Base-by-base conservation (phyloP, 768 basidiomycete genomes). In the Exidia glandulosa region DNA sequence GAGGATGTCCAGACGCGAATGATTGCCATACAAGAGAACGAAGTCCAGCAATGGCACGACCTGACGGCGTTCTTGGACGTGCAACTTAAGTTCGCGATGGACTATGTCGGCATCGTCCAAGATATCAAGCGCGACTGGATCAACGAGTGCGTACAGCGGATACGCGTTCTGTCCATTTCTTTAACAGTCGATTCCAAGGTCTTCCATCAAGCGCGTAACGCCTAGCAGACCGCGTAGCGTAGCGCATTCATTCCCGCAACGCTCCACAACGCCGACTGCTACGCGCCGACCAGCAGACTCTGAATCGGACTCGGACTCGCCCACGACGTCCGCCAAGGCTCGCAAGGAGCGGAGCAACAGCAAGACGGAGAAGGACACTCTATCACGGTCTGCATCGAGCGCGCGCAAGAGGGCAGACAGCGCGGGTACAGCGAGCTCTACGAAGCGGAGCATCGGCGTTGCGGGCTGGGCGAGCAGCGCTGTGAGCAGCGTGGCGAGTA, bases 1-100 rank as follows among this genome's bases (percentile, higher is more conserved):
- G 88, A 93, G 67, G 90, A 94, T 63, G 81, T 94, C 1, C 86
- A 84, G n/a, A 79, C 79, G 2, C 82, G 88, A 36, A 90, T 94
- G 79, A 80, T 82, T 56, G 79, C 77, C 0, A 87, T 96, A 55
- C 88, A 91, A 67, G 86, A 90, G 63, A 84, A 85, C 57, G 92
- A 95, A 67, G 75, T 81, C 30, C 73, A 76, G 31, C 88, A 92
- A 64, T 74, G 88, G 4, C 81, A 80, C 33, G 90, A 88, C 41
- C 75, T 96, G 32, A 81, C 82, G 2, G 70, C 73, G 3, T 81
- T 94, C 66, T 73, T 96, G 33, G 85, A 93, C 56, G 72, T 82
- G 12, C 86, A 95, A 65, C 71, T 87, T 52, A 83, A 83, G 57
- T 94, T 85, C 65, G 85, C 85, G 19, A 79, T 81, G 62, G 81